Conservation (phyloP, 306 rosid genomes). For the Aeschynomene evenia region DNA sequence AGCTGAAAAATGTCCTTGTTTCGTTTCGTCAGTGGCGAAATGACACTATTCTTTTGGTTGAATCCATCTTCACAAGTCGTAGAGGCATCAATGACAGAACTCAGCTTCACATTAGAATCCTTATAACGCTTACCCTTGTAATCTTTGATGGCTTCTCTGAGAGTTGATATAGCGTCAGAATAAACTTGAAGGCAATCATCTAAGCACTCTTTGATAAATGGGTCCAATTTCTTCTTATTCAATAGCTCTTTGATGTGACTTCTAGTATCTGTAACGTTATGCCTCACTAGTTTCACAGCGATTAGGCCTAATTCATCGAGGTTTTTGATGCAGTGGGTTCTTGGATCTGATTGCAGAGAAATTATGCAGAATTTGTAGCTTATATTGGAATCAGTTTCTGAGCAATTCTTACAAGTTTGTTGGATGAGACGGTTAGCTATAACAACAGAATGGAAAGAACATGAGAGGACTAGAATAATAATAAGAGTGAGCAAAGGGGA, state of each 20-base stretch:
- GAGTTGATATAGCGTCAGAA: slow-evolving; percentile 35
- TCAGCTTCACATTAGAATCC: slow-evolving; percentile 46
- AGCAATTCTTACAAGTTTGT: slow-evolving; percentile 52
- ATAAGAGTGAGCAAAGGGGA: slow-evolving; percentile 18
- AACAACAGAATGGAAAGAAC: background rate
- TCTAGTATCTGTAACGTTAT: slow-evolving; percentile 47
- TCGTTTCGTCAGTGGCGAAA: slow-evolving; percentile 59
- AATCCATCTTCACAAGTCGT: slow-evolving; percentile 85
- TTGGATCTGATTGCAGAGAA: slow-evolving; percentile 46
- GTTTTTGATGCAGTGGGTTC: slow-evolving; percentile 15
- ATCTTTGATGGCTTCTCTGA: slow-evolving; percentile 41
- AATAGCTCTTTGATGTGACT: slow-evolving; percentile 43
- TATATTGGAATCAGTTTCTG: slow-evolving; percentile 57
- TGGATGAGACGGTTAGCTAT: slow-evolving; percentile 41
- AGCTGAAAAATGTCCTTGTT: slow-evolving; percentile 55
- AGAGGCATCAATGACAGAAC: slow-evolving; percentile 53
- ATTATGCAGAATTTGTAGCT: slow-evolving; percentile 58
- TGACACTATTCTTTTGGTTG: slow-evolving; percentile 26
- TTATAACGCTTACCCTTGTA: slow-evolving; percentile 46
- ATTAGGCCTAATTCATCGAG: slow-evolving; percentile 51
- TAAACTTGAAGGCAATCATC: slow-evolving; percentile 66
- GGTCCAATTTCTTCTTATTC: slow-evolving; percentile 25
- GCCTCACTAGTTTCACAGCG: slow-evolving; percentile 43
- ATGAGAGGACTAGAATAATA: slow-evolving; percentile 28
- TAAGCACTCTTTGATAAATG: slow-evolving; percentile 38